A percentile compares a stretch with the other conserved stretches of the same genome.
Evolutionary conservation across 139 green algal genomes (phyloP).

Genomic region (Chlorella vulgaris): DNA sequence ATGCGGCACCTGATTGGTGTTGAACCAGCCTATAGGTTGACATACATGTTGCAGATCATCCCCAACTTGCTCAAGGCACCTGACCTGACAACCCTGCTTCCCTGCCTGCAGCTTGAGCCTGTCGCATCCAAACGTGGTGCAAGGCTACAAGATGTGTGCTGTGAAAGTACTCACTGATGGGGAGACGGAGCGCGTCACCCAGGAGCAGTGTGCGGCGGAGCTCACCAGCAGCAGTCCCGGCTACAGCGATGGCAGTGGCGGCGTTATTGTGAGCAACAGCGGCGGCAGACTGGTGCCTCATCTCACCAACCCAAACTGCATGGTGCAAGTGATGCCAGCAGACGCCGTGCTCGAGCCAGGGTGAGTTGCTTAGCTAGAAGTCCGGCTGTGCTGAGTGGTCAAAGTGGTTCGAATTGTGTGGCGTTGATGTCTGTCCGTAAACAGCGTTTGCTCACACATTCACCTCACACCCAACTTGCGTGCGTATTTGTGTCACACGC

Average conservation of each 20-base stretch:
- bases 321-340: conserved; percentile 6
- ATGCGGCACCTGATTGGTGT: too few relatives aligned
- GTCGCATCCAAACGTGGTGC: not conserved
- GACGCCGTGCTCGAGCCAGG: not conserved
- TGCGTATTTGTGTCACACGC: too few relatives aligned
- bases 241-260: not conserved
- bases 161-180: not conserved
- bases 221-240: not conserved
- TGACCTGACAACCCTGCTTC: not conserved
- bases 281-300: not conserved
- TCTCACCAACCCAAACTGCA: not conserved
- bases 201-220: not conserved
- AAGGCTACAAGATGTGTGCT: conserved; percentile 1
- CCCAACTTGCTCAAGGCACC: not conserved
- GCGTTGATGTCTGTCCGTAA: not conserved
- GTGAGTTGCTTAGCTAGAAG: too few relatives aligned
- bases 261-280: not conserved
- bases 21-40: not conserved
- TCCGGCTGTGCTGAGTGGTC: too few relatives aligned
- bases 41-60: not conserved
- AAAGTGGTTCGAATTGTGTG: too few relatives aligned
- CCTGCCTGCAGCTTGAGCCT: not conserved
- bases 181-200: not conserved
- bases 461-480: not conserved
- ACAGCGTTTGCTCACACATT: not conserved